phyloP scores from a whole-genome alignment of 768 basidiomycete species.

The Fomitopsis pulvina region DNA sequence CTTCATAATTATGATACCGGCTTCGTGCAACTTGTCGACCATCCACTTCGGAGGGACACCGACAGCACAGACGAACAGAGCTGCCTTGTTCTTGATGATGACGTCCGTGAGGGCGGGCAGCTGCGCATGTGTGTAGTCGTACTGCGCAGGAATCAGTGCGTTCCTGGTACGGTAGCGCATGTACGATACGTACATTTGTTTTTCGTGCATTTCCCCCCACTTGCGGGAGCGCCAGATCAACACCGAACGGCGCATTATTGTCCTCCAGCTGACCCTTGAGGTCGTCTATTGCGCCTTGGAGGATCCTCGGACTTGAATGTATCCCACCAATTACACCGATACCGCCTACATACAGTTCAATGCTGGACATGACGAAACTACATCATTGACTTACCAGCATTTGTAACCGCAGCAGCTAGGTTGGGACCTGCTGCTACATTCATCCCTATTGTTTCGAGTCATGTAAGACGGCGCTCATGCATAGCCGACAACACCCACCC shows the following conservation, averaged over 20 bases:
- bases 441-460: constrained; percentile 44
- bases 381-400: constrained; percentile 46
- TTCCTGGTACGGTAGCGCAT: not conserved
- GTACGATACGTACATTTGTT: constrained; percentile 49
- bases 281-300: constrained; percentile 61
- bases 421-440: constrained; percentile 82
- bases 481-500: constrained; percentile 27
- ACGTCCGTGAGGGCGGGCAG: constrained; percentile 73
- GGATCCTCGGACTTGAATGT: constrained; percentile 64
- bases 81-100: constrained; percentile 64
- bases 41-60: constrained; percentile 81
- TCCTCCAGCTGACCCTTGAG: constrained; percentile 71
- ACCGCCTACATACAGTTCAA: constrained; percentile 39
- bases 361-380: not conserved
- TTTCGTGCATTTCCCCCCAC: constrained; percentile 77
- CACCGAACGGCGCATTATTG: constrained; percentile 70
- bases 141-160: constrained; percentile 22
- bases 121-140: constrained; percentile 76
- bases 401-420: constrained; percentile 87
- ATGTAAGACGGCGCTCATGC: not conserved
- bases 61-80: constrained; percentile 78
- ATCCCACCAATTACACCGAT: constrained; percentile 87
- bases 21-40: constrained; percentile 76
- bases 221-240: constrained; percentile 81
- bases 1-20: constrained; percentile 84